A percentile compares a stretch with the other conserved stretches of the same genome.
These are phyloP conservation scores for Penicillium bialowiezense DNA, from an alignment of 495 filamentous ascomycete species.

Conservation along the genomic window DNA sequence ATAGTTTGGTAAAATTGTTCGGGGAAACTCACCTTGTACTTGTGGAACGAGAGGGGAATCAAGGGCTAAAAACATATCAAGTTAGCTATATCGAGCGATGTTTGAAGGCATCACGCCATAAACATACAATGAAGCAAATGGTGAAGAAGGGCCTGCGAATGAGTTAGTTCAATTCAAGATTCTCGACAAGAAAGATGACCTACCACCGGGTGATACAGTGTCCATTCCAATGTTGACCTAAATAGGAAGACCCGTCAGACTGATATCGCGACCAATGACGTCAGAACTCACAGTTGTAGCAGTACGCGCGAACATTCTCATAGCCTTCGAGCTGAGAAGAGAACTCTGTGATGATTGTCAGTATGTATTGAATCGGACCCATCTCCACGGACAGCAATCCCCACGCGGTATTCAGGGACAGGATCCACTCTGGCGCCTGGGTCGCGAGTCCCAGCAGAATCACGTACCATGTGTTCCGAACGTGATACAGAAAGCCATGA, in stretches of 20 bases:
- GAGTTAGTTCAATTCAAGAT: constrained; percentile 12
- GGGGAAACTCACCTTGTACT: constrained; percentile 41
- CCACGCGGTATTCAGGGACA: constrained; percentile 3
- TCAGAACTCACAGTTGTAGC: constrained; percentile 48
- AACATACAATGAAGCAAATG: constrained; percentile 52
- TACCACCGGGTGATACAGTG: constrained; percentile 53
- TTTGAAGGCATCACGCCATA: neutral
- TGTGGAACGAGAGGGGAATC: constrained; percentile 49
- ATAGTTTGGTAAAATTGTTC: neutral
- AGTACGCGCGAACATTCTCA: constrained; percentile 52
- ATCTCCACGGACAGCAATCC: constrained; percentile 7
- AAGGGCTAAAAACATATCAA: constrained; percentile 39
- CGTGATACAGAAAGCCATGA: constrained; percentile 56
- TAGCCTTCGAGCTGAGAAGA: constrained; percentile 52
- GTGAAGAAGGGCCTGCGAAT: constrained; percentile 52
- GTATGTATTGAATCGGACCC: neutral
- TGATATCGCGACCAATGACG: neutral
- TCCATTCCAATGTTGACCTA: constrained; percentile 51
- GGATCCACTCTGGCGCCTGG: constrained; percentile 3
- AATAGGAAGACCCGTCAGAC: neutral
- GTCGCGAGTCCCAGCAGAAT: constrained; percentile 6
- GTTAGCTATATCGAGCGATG: constrained; percentile 5
- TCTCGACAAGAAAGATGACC: constrained; percentile 11
- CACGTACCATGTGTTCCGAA: constrained; percentile 52
- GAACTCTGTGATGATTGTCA: constrained; percentile 40